These are phyloP conservation scores for Globisporangium paroecandrum DNA, from an alignment of 352 stramenopile species.

Conservation along the genomic window DNA sequence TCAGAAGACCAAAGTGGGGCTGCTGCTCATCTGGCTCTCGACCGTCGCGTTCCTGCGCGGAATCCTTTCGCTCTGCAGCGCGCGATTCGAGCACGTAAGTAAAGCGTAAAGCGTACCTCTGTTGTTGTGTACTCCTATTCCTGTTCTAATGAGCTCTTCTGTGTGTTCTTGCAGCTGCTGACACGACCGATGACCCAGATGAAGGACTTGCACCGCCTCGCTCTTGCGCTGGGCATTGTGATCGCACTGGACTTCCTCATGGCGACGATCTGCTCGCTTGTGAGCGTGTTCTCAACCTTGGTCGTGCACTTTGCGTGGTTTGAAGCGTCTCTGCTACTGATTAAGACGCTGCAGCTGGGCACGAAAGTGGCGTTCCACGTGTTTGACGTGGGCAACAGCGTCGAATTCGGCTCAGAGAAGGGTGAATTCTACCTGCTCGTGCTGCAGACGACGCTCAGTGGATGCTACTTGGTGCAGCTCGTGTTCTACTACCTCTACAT, in stretches of 20 bases:
- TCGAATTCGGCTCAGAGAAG: conserved; percentile 40
- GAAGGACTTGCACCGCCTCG: conserved; percentile 53
- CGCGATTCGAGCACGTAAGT: conserved; percentile 59
- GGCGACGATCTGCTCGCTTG: conserved; percentile 32
- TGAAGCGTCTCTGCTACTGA: conserved; percentile 60
- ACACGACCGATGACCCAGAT: conserved; percentile 60
- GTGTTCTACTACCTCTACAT: conserved; percentile 81
- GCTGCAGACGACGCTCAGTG: conserved; percentile 59
- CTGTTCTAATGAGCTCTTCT: not conserved
- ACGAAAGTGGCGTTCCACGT: conserved; percentile 71
- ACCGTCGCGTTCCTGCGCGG: conserved; percentile 55
- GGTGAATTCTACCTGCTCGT: conserved; percentile 63
- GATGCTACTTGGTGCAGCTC: conserved; percentile 61
- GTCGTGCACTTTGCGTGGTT: conserved; percentile 76
- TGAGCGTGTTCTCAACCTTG: conserved; percentile 42
- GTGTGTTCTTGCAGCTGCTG: conserved; percentile 35
- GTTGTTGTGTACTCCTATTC: not conserved
- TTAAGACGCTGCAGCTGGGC: conserved; percentile 63
- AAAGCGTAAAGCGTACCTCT: not conserved
- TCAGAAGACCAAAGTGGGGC: conserved; percentile 33
- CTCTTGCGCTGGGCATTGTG: conserved; percentile 34
- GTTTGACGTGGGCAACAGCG: conserved; percentile 38
- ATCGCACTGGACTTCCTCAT: conserved; percentile 43
- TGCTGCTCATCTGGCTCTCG: conserved; percentile 69
- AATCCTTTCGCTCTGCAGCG: conserved; percentile 56